Evolutionary conservation across 2,329 filamentous ascomycete species (phyloP), one percentile per base, ranked within the genome.

Genomic region (Fusarium acutatum): DNA sequence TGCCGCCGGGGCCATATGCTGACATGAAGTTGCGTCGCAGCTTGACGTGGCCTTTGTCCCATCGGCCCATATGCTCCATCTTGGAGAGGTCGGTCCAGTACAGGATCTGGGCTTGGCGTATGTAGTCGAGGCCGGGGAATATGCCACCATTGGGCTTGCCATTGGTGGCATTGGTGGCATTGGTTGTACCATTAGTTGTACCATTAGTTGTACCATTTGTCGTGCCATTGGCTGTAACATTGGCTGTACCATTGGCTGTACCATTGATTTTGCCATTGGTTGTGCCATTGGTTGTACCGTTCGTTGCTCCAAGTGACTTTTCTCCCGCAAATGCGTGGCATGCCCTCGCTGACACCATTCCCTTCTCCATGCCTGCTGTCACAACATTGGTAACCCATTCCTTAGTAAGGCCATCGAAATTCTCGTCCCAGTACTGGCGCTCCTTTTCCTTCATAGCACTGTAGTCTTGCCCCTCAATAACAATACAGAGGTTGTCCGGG

Each of bases 1-100:
- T n/a, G 5, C 72, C 72, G 4, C 58, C 67, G 5, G 70, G 53
- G 5, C 63, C 58, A 37, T 74, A 74, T 22, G 67, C 58, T 28
- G 57, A 28, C 38, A 74, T 60, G 35, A 73, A 74, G 6, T 43
- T 47, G 17, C 64, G 40, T 12, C 71, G 40, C 5, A 74, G 60
- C 38, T 71, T 66, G 9, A 74, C 68, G 35, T 74, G 71, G 35
- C 50, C 67, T n/a, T 73, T 74, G 22, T 74, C 67, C 60, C 56
- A 68, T 28, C 54, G 50, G 12, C 72, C 72, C 28, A 74, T 61
- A 24, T 73, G 28, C 54, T 74, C 72, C 71, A 74, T 73, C 32
- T 59, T 46, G 17, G 67, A 40, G 6, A 74, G 35, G 37, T 74
- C 72, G 18, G 64, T 58, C 67, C 67, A 74, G 37, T 65, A 73